Evolutionary conservation across 1,284 basidiomycete species (phyloP), one percentile per base, ranked within the genome.

Genomic region (Microbotryum scabiosae): DNA sequence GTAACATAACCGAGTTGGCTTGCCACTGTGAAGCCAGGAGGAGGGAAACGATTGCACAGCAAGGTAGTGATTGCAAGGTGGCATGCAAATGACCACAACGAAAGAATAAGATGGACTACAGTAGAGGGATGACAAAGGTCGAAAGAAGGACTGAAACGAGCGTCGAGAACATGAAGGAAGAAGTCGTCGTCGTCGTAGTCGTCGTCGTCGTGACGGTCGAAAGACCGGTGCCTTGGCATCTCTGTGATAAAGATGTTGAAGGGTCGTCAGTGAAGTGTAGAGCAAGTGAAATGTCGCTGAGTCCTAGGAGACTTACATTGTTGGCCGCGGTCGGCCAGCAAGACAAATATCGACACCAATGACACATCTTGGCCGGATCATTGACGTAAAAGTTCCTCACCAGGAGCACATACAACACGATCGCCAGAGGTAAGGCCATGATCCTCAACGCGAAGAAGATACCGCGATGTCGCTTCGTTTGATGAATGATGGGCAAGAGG

Each of bases 381-480:
- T 83, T 83, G 3, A 83, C 90, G 73, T 93, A 96, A 75, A 97
- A 97, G 75, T 97, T 97, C 65, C 84, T 81, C 36, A 82, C 82
- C 44, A 97, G 80, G 4, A 91, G 80, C 26, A 92, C 86, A 67
- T 87, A 94, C 36, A 94, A 81, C 30, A 93, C 77, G 25, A 94
- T 75, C 4, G 85, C 81, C 47, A 94, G 69, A 0, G 85, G 85
- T 36, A 90, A 78, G 0, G 89, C 88, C 36, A 84, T 76, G 18
- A 89, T 68, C 58, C 93, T 83, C 69, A 87, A 81, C 43, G 71
- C 76, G 84, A 87, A 90, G 68, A 87, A 83, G 51, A 88, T 81
- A n/a, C 82, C 72, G 59, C 82, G 81, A 72, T 93, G 90, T 16
- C 83, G 79, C 60, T 80, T 84, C 1, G 88, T 85, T 21, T 87